Percentiles rank a stretch among this genome's conserved stretches.
Conservation (phyloP, 306 rosid species). For the Nissolia schottii region DNA sequence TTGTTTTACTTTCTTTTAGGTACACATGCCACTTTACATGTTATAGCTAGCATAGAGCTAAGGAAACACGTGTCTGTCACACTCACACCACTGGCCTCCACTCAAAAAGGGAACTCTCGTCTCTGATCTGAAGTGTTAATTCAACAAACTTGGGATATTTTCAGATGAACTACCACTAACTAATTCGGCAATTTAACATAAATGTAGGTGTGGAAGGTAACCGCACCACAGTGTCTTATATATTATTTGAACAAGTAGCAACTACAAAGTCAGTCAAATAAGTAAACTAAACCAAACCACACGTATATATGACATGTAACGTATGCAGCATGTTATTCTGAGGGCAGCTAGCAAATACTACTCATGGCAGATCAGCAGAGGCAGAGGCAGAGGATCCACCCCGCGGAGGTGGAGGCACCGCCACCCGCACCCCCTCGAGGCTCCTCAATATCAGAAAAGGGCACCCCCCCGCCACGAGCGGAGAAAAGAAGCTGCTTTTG, state of each 20-base stretch:
- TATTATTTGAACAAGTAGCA: constrained; percentile 3
- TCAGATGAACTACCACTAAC: constrained; percentile 51
- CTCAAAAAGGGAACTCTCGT: background rate
- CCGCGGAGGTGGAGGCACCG: constrained; percentile 39
- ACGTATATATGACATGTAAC: background rate
- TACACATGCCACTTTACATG: background rate
- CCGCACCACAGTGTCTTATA: constrained; percentile 22
- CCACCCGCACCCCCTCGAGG: constrained; percentile 38
- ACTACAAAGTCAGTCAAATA: too few species aligned
- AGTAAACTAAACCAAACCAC: constrained; percentile 15
- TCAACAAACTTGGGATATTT: constrained; percentile 1
- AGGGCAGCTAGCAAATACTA: background rate
- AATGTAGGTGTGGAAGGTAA: constrained; percentile 59
- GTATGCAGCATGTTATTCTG: background rate
- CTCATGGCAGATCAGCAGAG: constrained; percentile 58
- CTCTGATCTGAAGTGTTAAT: constrained; percentile 15
- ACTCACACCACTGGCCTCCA: background rate
- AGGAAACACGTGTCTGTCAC: background rate
- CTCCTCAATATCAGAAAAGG: constrained; percentile 39
- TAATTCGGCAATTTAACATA: background rate
- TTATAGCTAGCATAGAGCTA: background rate
- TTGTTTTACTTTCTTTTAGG: background rate
- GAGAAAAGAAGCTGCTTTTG: constrained; percentile 46
- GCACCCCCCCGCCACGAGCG: constrained; percentile 29
- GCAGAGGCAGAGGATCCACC: constrained; percentile 64